These are phyloP conservation scores for Mortierella hygrophila DNA, from an alignment of 192 early-diverging fungal species.

Conservation along the genomic window DNA sequence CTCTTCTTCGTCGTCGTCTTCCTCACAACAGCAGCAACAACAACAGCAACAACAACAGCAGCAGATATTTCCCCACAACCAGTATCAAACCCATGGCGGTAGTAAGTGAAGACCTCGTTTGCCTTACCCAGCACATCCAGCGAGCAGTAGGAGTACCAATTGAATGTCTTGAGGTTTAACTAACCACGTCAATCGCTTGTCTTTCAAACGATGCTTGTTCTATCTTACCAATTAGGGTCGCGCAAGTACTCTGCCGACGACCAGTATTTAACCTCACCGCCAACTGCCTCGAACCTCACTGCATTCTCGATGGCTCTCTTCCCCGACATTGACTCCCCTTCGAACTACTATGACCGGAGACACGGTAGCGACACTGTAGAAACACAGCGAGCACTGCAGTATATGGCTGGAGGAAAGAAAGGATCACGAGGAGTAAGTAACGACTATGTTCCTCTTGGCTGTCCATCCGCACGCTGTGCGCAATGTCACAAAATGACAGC, in stretches of 20 bases:
- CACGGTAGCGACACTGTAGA: slow-evolving; percentile 30
- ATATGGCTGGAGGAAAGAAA: slow-evolving; percentile 31
- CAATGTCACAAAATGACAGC: neutral
- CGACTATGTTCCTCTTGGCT: neutral
- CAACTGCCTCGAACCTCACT: slow-evolving; percentile 8
- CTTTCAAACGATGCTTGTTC: neutral
- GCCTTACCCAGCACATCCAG: neutral
- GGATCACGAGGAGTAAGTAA: slow-evolving; percentile 5
- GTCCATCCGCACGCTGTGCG: neutral
- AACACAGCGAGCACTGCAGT: slow-evolving; percentile 21
- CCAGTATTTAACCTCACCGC: neutral
- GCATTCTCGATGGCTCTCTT: slow-evolving; percentile 27
- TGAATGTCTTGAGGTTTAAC: neutral
- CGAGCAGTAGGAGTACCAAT: neutral
- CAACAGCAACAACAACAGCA: slow-evolving; percentile 6
- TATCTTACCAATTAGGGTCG: slow-evolving; percentile 6
- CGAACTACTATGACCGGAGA: slow-evolving; percentile 18
- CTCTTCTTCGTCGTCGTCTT: neutral
- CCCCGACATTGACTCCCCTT: slow-evolving; percentile 17
- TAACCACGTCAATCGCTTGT: neutral
- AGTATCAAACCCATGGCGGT: slow-evolving; percentile 1
- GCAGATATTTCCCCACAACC: slow-evolving; percentile 5
- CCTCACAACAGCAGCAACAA: slow-evolving; percentile 6
- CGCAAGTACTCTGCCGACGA: slow-evolving; percentile 45
- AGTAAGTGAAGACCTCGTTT: slow-evolving; percentile 12